phyloP scores from a whole-genome alignment of 331 rosid species.

The Saraca asoca region DNA sequence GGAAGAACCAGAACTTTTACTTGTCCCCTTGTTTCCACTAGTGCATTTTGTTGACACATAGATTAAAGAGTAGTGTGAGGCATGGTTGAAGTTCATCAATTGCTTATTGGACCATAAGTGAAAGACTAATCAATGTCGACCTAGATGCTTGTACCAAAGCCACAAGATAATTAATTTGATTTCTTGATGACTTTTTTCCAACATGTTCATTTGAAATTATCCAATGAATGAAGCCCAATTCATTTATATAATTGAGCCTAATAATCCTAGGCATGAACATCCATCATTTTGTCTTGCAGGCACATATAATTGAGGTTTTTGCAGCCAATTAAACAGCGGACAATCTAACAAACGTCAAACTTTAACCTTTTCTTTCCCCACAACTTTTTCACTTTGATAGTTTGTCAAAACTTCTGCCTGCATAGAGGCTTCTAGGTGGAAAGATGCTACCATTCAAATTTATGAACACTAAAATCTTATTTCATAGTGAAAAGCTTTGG shows the following conservation, averaged over 20 bases:
- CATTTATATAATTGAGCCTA: slow-evolving; percentile 31
- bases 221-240: slow-evolving; percentile 21
- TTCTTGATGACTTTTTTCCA: slow-evolving; percentile 30
- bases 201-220: slow-evolving; percentile 31
- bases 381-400: slow-evolving; percentile 12
- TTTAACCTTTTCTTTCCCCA: slow-evolving; percentile 5
- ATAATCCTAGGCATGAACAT: slow-evolving; percentile 33
- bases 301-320: slow-evolving; percentile 62
- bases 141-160: slow-evolving; percentile 21
- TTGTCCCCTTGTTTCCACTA: neutral
- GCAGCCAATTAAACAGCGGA: slow-evolving; percentile 38
- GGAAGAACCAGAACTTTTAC: no score
- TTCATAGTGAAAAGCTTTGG: slow-evolving; percentile 7
- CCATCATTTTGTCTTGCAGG: slow-evolving; percentile 51
- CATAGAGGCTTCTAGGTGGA: slow-evolving; percentile 22
- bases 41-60: slow-evolving; percentile 28
- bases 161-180: slow-evolving; percentile 23
- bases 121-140: neutral
- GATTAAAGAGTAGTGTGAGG: slow-evolving; percentile 27
- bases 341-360: slow-evolving; percentile 4
- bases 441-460: neutral
- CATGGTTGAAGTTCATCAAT: slow-evolving; percentile 21
- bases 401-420: neutral
- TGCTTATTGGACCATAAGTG: slow-evolving; percentile 34
- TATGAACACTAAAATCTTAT: neutral